Base-by-base conservation (phyloP, 306 rosid species). In the Canavalia gladiata region DNA sequence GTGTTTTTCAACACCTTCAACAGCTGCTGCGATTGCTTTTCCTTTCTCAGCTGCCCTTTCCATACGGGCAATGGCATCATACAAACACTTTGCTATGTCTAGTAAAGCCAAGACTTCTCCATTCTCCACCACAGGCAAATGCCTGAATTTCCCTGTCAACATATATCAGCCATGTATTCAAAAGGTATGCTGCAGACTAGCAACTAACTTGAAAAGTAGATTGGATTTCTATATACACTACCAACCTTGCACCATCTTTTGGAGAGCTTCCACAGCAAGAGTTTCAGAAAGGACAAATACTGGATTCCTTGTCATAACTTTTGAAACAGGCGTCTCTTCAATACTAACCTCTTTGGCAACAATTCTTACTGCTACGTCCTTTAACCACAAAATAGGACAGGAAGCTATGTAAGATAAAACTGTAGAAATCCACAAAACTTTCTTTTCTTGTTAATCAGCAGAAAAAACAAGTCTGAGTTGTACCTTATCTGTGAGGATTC, bases 1-100 rank as follows among this genome's bases (percentile, higher is more conserved):
- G 63, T 89, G 90, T 87, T 94, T 96, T 89, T 96, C 99, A 80
- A 96, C 99, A 54, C 99, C 99, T 87, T 96, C 99, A 87, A 96
- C 98, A 71, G 99, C 99, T 86, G 99, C 99, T 62, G 97, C 99
- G 87, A 96, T 96, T 71, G 99, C 99, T 88, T 91, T 96, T 83
- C 99, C 99, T 87, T 96, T 96, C 86, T 96, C 99, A 52, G 98
- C 94, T 39, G 98, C 99, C 87, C 99, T 90, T 86, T 96, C 99
- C 99, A 96, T 90, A 50, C 99, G 97, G 42, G 98, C 97, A 85
- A 94, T 94, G 55, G 99, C 99, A 87, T 96, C 99, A 76, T 94
- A 87, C 83, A 96, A 88, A 82, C 99, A 96, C 85, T 96, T 96
- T 63, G 99, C 97, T 87, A 96, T 96, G 88, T 96, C 98, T 79